Evolutionary conservation across 352 stramenopile species (phyloP).

Genomic region (Phytophthora megakarya): DNA sequence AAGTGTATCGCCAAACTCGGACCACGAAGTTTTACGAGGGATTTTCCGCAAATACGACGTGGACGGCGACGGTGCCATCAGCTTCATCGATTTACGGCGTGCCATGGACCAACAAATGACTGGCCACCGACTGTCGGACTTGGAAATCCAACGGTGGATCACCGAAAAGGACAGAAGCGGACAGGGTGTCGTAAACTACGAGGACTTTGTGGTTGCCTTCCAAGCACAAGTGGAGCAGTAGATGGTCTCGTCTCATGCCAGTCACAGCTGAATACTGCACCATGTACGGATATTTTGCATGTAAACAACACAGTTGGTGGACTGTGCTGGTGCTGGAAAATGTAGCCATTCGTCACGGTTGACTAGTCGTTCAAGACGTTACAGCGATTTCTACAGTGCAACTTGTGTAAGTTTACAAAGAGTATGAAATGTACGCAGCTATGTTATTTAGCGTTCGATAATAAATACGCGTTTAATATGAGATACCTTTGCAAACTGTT

Average conservation of each 20-base stretch:
- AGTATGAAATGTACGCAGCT: too few relatives aligned
- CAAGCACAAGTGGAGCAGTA: constrained; percentile 6
- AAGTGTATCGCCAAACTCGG: neutral
- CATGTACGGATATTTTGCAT: too few relatives aligned
- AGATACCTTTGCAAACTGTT: too few relatives aligned
- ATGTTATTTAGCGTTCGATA: too few relatives aligned
- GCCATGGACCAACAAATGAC: constrained; percentile 32
- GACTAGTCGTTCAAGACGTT: constrained; percentile 14
- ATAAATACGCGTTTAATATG: too few relatives aligned
- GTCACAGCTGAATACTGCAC: too few relatives aligned
- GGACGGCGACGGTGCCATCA: constrained; percentile 52
- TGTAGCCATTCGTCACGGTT: constrained; percentile 24
- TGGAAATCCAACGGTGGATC: constrained; percentile 63
- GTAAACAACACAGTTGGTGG: neutral
- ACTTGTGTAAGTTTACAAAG: too few relatives aligned
- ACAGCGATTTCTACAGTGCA: too few relatives aligned
- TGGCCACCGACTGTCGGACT: constrained; percentile 31
- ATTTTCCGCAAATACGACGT: constrained; percentile 61
- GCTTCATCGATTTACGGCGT: constrained; percentile 52
- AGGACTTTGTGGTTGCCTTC: constrained; percentile 49
- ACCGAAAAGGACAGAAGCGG: constrained; percentile 52
- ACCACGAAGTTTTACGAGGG: constrained; percentile 27
- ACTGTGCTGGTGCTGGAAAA: constrained; percentile 5
- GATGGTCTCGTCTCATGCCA: neutral
- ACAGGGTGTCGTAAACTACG: constrained; percentile 46